Percentiles rank a stretch among this genome's conserved stretches.
These are phyloP conservation scores for Aspergillus brunneoviolaceus DNA, from an alignment of 2,329 filamentous ascomycete species.

Conservation along the genomic window DNA sequence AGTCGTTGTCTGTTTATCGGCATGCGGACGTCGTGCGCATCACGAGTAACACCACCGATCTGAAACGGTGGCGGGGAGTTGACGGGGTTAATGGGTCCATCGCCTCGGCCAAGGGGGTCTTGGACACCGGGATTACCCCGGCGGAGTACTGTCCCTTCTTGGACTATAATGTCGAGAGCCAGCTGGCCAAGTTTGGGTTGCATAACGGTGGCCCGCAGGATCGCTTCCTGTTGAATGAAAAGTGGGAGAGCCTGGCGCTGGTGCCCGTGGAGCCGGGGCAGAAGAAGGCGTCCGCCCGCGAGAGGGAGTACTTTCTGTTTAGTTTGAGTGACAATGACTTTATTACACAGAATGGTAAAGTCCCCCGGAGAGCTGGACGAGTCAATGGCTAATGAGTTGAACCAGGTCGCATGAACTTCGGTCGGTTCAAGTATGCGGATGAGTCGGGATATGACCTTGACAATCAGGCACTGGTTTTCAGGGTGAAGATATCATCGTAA, in stretches of 20 bases:
- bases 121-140: constrained; percentile 56
- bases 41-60: constrained; percentile 56
- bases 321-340: constrained; percentile 72
- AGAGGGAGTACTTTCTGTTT: constrained; percentile 67
- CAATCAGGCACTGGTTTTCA: constrained; percentile 64
- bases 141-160: constrained; percentile 66
- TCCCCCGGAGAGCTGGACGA: too few relatives aligned
- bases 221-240: constrained; percentile 65
- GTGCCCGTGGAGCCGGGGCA: constrained; percentile 56
- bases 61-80: constrained; percentile 48
- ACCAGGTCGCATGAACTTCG: constrained; percentile 57
- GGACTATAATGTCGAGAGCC: constrained; percentile 65
- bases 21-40: constrained; percentile 70
- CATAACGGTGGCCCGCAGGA: constrained; percentile 67
- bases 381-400: not conserved
- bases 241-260: constrained; percentile 70
- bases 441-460: constrained; percentile 58
- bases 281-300: constrained; percentile 21
- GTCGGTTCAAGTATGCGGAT: constrained; percentile 58
- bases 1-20: constrained; percentile 60
- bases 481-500: constrained; percentile 9
- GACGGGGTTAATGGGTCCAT: constrained; percentile 45
- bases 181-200: constrained; percentile 65
- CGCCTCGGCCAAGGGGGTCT: constrained; percentile 51
- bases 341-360: constrained; percentile 65